phyloP scores from a whole-genome alignment of 352 stramenopile species.

The Thraustotheca clavata region DNA sequence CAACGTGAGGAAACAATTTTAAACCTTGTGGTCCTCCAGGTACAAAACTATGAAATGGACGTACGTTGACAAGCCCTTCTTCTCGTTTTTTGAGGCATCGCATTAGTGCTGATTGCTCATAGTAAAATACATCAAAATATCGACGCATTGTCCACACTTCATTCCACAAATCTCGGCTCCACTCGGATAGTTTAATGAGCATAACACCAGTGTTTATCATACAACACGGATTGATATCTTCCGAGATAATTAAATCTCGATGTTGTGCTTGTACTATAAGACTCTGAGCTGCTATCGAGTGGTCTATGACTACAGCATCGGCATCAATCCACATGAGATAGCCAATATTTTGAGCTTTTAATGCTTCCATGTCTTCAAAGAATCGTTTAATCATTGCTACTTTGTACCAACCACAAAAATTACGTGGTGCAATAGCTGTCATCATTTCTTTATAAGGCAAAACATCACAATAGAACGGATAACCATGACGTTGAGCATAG shows the following conservation, averaged over 20 bases:
- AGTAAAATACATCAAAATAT: slow-evolving; percentile 23
- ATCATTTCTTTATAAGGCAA: slow-evolving; percentile 18
- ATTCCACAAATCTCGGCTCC: slow-evolving; percentile 2
- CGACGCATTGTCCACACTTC: slow-evolving; percentile 15
- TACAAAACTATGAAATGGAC: slow-evolving; percentile 20
- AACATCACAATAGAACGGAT: slow-evolving; percentile 19
- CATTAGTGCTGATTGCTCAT: slow-evolving; percentile 22
- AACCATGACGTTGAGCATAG: slow-evolving; percentile 16
- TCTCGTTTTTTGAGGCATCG: slow-evolving; percentile 14
- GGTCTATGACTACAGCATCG: slow-evolving; percentile 18
- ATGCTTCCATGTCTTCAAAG: slow-evolving; percentile 9
- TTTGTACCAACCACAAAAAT: slow-evolving; percentile 24
- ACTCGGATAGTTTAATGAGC: slow-evolving; percentile 11
- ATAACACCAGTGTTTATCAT: slow-evolving; percentile 20
- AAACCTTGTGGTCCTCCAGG: not conserved
- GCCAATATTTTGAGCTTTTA: not conserved
- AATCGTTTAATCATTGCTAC: slow-evolving; percentile 18
- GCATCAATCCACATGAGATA: slow-evolving; percentile 24
- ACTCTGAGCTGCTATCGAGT: not conserved
- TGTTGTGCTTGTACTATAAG: not conserved
- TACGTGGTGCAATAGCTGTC: slow-evolving; percentile 6
- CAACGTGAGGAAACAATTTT: slow-evolving; percentile 14
- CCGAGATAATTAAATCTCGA: slow-evolving; percentile 16
- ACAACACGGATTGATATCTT: slow-evolving; percentile 21
- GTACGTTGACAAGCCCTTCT: slow-evolving; percentile 11